Evolutionary conservation across 306 rosid species (phyloP), one percentile per base, ranked within the genome.

Genomic region (Sophora flavescens): DNA sequence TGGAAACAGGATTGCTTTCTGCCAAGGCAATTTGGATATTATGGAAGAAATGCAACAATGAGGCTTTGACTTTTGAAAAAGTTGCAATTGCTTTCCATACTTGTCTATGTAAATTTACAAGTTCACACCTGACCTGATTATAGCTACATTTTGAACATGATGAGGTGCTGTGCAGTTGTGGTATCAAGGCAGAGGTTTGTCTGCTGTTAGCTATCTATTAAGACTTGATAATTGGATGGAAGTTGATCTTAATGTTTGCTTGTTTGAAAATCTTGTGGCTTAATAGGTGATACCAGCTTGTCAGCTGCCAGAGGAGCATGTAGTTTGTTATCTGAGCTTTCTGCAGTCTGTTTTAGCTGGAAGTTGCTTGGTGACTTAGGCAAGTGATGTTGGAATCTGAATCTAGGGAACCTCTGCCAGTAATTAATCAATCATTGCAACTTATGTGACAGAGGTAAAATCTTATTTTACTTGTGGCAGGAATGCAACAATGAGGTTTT

Each of bases 321-420:
- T 50, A 53, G 69, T 42, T 32, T 75, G 81, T 61, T 75, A 61
- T 68, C 6, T 75, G 64, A 75, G 47, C 67, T 75, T 74, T 68
- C 68, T 50, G 67, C 53, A 68, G 62, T 28, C 16, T 52, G 65
- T 54, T 53, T 68, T 69, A 42, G 61, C 5, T 54, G 54, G 62
- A 64, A 70, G 36, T 81, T 69, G 78, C 74, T 81, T 81, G 78
- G 74, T 45, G 70, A 53, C 45, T 57, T 77, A 52, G 72, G 67
- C 8, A 77, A 64, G 62, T 72, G 86, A 77, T 82, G 32, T 72
- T 47, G 51, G 75, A 82, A 77, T 82, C 82, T 54, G 85, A 82
- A 76, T 54, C 78, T 42, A 18, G 42, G 48, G 81, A 76, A 56
- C 62, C 65, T 54, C 42, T 70, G 71, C 71, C 71, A 14, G 59